Conservation (phyloP, 1,284 basidiomycete genomes). For the Puccinia novopanici region DNA sequence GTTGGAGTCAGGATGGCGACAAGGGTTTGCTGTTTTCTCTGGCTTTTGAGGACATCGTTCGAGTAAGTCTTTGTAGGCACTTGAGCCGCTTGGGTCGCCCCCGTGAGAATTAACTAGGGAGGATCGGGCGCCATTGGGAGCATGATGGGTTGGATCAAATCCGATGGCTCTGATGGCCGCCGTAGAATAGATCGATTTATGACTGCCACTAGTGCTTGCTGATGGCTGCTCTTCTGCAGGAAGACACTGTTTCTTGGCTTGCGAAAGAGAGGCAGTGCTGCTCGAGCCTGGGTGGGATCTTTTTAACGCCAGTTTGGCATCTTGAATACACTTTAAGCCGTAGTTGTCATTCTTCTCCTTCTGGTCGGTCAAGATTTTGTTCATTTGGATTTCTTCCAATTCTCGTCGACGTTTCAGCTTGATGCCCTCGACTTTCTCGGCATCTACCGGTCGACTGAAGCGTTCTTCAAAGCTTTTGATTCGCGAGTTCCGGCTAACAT, state of each 20-base stretch:
- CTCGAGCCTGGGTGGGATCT: not conserved
- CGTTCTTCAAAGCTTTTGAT: slow-evolving; percentile 18
- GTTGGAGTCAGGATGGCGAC: not conserved
- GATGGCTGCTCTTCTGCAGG: not conserved
- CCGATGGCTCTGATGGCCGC: slow-evolving; percentile 22
- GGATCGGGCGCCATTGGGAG: not conserved
- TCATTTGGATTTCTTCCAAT: slow-evolving; percentile 34
- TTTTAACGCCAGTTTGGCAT: slow-evolving; percentile 6
- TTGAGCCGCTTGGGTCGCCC: not conserved
- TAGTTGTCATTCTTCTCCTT: slow-evolving; percentile 29
- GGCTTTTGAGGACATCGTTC: slow-evolving; percentile 7
- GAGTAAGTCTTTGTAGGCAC: slow-evolving; percentile 5
- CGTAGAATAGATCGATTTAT: slow-evolving; percentile 12
- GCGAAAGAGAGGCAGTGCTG: not conserved
- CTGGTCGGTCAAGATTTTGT: slow-evolving; percentile 11
- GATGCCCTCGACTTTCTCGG: slow-evolving; percentile 36
- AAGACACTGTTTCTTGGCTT: not conserved
- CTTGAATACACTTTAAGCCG: slow-evolving; percentile 24
- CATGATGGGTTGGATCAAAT: slow-evolving; percentile 19
- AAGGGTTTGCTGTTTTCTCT: not conserved
- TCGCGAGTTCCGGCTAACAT: not conserved
- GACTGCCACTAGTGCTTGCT: not conserved
- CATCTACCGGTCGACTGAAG: slow-evolving; percentile 18
- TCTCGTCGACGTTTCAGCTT: slow-evolving; percentile 31
- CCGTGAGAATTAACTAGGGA: not conserved